Conservation (phyloP, 257 asterid species). For the Solanum tarijense region DNA sequence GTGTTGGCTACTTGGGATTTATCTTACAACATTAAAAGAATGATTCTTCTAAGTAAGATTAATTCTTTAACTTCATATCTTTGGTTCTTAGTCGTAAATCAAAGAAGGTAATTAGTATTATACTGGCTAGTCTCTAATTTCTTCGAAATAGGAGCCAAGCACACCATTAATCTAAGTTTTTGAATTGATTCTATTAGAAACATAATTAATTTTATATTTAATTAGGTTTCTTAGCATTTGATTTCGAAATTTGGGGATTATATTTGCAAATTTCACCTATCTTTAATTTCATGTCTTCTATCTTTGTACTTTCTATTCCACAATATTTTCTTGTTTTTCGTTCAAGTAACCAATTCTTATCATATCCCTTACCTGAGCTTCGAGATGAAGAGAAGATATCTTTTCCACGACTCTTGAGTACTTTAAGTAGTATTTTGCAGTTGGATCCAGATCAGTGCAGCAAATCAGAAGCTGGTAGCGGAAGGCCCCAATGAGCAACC, state of each 20-base stretch:
- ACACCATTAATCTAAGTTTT: background rate
- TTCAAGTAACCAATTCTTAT: background rate
- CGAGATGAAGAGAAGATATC: constrained; percentile 66
- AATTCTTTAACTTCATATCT: background rate
- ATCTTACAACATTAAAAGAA: background rate
- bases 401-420: constrained; percentile 49
- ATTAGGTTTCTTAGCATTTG: background rate
- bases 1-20: background rate
- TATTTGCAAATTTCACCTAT: background rate
- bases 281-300: background rate
- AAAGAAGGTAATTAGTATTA: background rate
- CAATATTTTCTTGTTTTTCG: background rate
- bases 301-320: background rate
- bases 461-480: constrained; percentile 70
- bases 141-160: background rate
- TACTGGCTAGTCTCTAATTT: background rate
- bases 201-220: background rate
- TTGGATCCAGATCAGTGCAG: constrained; percentile 67
- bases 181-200: background rate
- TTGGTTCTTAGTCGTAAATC: background rate
- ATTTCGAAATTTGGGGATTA: background rate
- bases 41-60: background rate
- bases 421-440: constrained; percentile 59
- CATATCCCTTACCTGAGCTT: constrained; percentile 45
- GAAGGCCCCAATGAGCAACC: constrained; percentile 56